phyloP scores from a whole-genome alignment of 257 asterid species.

The Solanum clarkiae region DNA sequence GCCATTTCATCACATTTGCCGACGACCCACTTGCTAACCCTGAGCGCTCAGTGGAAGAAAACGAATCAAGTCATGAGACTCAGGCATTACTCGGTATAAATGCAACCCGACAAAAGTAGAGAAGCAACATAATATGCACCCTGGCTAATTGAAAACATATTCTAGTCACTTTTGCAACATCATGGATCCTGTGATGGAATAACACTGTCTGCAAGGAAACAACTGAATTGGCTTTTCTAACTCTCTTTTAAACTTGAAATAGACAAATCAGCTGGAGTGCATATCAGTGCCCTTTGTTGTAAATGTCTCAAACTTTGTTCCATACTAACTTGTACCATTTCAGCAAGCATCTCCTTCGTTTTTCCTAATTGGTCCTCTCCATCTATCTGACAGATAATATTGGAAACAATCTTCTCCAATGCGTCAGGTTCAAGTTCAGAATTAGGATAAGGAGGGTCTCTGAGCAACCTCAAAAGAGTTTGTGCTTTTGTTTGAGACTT shows the following conservation, averaged over 20 bases:
- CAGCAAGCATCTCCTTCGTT: conserved; percentile 84
- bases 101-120: neutral
- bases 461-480: conserved; percentile 44
- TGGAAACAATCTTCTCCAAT: conserved; percentile 62
- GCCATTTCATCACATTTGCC: neutral
- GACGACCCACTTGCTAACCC: neutral
- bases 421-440: conserved; percentile 65
- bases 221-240: neutral
- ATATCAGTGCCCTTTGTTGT: conserved; percentile 61
- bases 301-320: conserved; percentile 84
- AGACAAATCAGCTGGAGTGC: conserved; percentile 53
- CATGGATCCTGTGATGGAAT: neutral
- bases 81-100: neutral
- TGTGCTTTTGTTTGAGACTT: conserved; percentile 70
- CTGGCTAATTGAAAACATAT: neutral
- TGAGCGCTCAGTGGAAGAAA: neutral
- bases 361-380: conserved; percentile 69
- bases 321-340: conserved; percentile 96
- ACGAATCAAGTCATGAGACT: neutral
- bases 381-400: conserved; percentile 63
- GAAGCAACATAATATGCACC: neutral
- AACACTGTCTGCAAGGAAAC: neutral
- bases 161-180: conserved; percentile 12
- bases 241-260: conserved; percentile 14
- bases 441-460: conserved; percentile 72